These are phyloP conservation scores for Fragilaria radians DNA, from an alignment of 108 stramenopile genomes.

Conservation along the genomic window DNA sequence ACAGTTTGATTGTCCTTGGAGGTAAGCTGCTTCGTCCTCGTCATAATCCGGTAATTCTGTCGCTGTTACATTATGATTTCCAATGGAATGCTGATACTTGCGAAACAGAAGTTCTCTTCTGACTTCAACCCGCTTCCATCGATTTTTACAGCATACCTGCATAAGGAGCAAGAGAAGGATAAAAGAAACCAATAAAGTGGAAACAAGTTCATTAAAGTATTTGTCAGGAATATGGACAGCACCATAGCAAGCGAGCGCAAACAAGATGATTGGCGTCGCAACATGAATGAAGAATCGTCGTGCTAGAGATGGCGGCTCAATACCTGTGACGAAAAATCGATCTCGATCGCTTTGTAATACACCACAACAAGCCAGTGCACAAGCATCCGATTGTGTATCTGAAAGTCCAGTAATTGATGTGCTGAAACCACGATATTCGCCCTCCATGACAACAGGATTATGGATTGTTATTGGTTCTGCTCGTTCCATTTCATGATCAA, in stretches of 20 bases:
- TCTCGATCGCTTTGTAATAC: constrained; percentile 65
- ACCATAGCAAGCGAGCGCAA: constrained; percentile 52
- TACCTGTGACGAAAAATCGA: constrained; percentile 55
- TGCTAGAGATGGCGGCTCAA: constrained; percentile 39
- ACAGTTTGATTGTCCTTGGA: constrained; percentile 49
- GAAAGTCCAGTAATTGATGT: background rate
- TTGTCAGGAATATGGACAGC: constrained; percentile 50
- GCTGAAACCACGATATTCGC: background rate
- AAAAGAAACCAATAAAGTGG: constrained; percentile 31
- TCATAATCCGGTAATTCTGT: constrained; percentile 27
- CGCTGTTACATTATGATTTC: constrained; percentile 19
- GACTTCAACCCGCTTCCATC: constrained; percentile 50
- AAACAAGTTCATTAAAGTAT: constrained; percentile 38
- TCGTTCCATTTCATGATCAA: too few relatives aligned
- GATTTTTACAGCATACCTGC: constrained; percentile 38
- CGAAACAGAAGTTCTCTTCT: constrained; percentile 63
- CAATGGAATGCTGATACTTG: constrained; percentile 23
- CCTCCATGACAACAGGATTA: too few relatives aligned
- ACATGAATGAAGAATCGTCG: constrained; percentile 48
- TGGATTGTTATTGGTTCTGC: too few relatives aligned
- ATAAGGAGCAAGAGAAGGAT: constrained; percentile 41
- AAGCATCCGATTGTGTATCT: constrained; percentile 35
- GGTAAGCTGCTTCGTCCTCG: constrained; percentile 10
- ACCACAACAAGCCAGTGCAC: constrained; percentile 68
- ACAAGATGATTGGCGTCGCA: constrained; percentile 39